phyloP scores from a whole-genome alignment of 2,329 filamentous ascomycete species.

The Aspergillus sp. region DNA sequence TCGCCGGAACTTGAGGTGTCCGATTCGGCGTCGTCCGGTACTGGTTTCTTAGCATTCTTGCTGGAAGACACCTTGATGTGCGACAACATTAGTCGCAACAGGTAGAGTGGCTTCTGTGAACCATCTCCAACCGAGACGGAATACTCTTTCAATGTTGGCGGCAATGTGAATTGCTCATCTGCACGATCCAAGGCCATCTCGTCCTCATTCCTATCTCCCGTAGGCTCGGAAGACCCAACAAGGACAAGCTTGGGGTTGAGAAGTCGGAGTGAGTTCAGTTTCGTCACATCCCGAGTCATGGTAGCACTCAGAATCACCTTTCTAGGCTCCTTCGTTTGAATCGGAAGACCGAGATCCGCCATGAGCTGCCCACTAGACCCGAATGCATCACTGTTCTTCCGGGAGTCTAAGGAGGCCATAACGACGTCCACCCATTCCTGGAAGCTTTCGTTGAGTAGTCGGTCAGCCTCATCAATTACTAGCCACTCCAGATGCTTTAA shows the following conservation, averaged over 20 bases:
- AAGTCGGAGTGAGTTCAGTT: slow-evolving; percentile 71
- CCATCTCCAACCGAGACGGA: slow-evolving; percentile 67
- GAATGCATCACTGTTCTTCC: slow-evolving; percentile 50
- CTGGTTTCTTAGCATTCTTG: slow-evolving; percentile 1
- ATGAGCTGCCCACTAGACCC: slow-evolving; percentile 37
- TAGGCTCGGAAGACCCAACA: slow-evolving; percentile 56
- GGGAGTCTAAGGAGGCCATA: slow-evolving; percentile 56
- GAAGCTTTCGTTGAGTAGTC: slow-evolving; percentile 85
- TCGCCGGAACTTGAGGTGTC: slow-evolving; percentile 26
- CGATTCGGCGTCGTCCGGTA: slow-evolving; percentile 16
- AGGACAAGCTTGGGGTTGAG: slow-evolving; percentile 72
- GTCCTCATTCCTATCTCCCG: slow-evolving; percentile 17
- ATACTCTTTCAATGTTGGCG: slow-evolving; percentile 60
- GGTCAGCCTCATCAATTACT: slow-evolving; percentile 90
- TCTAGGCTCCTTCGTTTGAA: slow-evolving; percentile 51
- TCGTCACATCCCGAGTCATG: slow-evolving; percentile 81
- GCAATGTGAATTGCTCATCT: slow-evolving; percentile 56
- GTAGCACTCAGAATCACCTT: slow-evolving; percentile 91
- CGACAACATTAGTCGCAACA: slow-evolving; percentile 69
- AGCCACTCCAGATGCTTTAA: slow-evolving; percentile 80
- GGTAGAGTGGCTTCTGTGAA: slow-evolving; percentile 74
- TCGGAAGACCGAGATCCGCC: slow-evolving; percentile 36
- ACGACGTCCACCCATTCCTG: slow-evolving; percentile 82
- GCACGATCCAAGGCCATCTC: slow-evolving; percentile 16
- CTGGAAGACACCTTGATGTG: slow-evolving; percentile 28